phyloP scores from a whole-genome alignment of 2,329 filamentous ascomycete species.

The Pseudogymnoascus sp. region DNA sequence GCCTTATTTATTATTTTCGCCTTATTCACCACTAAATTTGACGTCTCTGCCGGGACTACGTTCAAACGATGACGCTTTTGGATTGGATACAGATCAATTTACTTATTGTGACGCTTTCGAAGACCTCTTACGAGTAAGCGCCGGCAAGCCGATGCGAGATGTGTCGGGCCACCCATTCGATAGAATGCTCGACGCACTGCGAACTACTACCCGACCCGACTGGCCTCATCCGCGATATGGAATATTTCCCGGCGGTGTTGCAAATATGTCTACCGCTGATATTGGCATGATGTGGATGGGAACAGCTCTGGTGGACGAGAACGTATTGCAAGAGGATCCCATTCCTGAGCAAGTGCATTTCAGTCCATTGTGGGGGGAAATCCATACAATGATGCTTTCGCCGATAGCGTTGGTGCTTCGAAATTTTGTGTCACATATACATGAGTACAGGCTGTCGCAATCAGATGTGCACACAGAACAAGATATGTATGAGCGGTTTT shows the following conservation, averaged over 20 bases:
- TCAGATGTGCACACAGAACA: constrained; percentile 10
- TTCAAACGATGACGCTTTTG: not conserved
- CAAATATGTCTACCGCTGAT: not conserved
- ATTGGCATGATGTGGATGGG: constrained; percentile 3
- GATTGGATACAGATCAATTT: constrained; percentile 15
- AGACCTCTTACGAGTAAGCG: constrained; percentile 23
- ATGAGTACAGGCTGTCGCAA: not conserved
- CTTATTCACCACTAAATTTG: constrained; percentile 27
- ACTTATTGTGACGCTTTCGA: constrained; percentile 27
- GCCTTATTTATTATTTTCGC: constrained; percentile 28
- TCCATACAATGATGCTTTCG: not conserved
- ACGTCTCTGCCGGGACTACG: constrained; percentile 1
- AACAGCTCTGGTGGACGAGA: not conserved
- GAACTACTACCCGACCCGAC: not conserved
- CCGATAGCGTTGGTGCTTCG: not conserved
- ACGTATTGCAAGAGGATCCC: not conserved
- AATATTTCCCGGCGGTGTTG: not conserved
- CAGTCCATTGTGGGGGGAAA: not conserved
- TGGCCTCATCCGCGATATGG: not conserved
- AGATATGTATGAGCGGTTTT: constrained; percentile 26
- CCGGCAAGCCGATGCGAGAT: not conserved
- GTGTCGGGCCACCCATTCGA: not conserved
- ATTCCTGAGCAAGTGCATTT: not conserved
- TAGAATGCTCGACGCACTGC: not conserved
- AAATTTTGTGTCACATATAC: not conserved